Conservation (phyloP, 768 basidiomycete genomes). For the Suillus americanus region DNA sequence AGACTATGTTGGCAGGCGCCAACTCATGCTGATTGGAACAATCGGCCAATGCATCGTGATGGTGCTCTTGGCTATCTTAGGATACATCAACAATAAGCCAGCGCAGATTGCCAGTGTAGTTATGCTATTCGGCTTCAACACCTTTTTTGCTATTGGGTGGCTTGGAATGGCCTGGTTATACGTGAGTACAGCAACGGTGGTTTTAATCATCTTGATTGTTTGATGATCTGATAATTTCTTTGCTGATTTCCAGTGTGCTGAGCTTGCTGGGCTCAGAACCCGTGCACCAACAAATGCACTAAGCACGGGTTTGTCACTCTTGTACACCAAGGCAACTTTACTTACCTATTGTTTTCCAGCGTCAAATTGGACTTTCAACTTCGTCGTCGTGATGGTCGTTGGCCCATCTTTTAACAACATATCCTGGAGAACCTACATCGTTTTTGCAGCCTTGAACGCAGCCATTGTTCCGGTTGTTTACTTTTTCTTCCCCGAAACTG, state of each 20-base stretch:
- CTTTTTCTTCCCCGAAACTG: slow-evolving; percentile 13
- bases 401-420: slow-evolving; percentile 13
- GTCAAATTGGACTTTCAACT: slow-evolving; percentile 15
- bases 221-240: background rate
- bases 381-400: slow-evolving; percentile 13
- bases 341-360: slow-evolving; percentile 4
- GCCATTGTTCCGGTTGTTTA: slow-evolving; percentile 9
- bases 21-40: slow-evolving; percentile 46
- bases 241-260: slow-evolving; percentile 23
- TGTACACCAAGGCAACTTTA: background rate
- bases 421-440: slow-evolving; percentile 12
- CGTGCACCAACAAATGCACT: slow-evolving; percentile 32
- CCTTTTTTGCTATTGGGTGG: slow-evolving; percentile 38
- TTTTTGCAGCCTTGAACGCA: slow-evolving; percentile 10
- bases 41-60: slow-evolving; percentile 32
- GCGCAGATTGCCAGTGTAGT: slow-evolving; percentile 25
- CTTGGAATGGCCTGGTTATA: slow-evolving; percentile 38
- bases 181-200: slow-evolving; percentile 5
- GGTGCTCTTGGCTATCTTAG: slow-evolving; percentile 26
- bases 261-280: slow-evolving; percentile 28
- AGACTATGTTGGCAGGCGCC: slow-evolving; percentile 48
- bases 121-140: slow-evolving; percentile 35
- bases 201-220: background rate
- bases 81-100: slow-evolving; percentile 19
- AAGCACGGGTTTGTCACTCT: slow-evolving; percentile 18